Conservation (phyloP, 139 green algal species). For the Limnomonas spitsbergensis region DNA sequence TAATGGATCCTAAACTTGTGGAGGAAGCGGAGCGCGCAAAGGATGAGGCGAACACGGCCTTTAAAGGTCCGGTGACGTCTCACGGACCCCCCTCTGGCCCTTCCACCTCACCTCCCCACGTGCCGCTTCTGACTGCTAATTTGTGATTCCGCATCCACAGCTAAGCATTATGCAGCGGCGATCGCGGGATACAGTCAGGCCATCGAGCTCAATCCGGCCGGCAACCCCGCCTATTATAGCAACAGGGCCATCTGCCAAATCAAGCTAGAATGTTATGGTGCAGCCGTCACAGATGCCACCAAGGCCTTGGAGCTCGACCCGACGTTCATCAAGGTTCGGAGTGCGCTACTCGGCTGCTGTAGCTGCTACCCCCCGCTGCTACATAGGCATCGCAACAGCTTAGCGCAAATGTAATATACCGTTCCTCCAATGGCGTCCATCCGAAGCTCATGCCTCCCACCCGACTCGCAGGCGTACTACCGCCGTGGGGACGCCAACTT, state of each 20-base stretch:
- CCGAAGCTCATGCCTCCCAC: no score
- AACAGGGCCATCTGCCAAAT: slow-evolving; percentile 89
- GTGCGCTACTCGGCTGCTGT: not conserved
- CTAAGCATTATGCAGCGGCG: slow-evolving; percentile 77
- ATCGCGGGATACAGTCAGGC: slow-evolving; percentile 82
- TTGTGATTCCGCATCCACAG: slow-evolving; percentile 41
- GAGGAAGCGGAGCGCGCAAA: slow-evolving; percentile 43
- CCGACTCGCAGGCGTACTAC: slow-evolving; percentile 91
- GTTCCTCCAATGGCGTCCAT: no score
- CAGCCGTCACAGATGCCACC: slow-evolving; percentile 84
- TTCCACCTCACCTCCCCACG: not conserved
- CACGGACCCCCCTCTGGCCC: not conserved
- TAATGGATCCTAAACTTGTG: slow-evolving; percentile 4
- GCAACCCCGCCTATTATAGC: slow-evolving; percentile 66
- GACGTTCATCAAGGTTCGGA: slow-evolving; percentile 78
- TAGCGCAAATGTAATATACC: no score
- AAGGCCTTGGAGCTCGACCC: slow-evolving; percentile 82
- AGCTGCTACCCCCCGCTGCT: no score
- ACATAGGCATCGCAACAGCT: no score
- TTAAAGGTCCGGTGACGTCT: slow-evolving; percentile 42
- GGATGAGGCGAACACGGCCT: slow-evolving; percentile 46
- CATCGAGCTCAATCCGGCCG: slow-evolving; percentile 65
- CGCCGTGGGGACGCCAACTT: slow-evolving; percentile 84
- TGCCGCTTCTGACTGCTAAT: no score
- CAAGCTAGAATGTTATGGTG: slow-evolving; percentile 87